These are phyloP conservation scores for Chytriomyces sp. DNA, from an alignment of 192 early-diverging fungal genomes.

Conservation along the genomic window DNA sequence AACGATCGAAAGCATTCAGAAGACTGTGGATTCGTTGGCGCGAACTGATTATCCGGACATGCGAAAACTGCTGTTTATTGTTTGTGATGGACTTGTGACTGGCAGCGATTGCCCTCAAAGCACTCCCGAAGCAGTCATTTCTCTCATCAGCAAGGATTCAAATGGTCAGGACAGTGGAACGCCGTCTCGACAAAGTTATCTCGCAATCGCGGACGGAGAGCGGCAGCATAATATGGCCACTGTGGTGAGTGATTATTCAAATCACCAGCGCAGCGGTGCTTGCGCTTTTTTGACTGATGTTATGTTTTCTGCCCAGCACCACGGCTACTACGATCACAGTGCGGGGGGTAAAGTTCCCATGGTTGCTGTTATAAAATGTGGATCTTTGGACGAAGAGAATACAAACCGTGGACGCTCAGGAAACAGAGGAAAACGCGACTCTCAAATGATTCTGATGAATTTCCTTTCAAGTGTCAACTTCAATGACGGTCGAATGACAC, in stretches of 20 bases:
- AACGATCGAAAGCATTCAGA: slow-evolving; percentile 55
- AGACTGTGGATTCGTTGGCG: slow-evolving; percentile 83
- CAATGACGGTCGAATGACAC: slow-evolving; percentile 85
- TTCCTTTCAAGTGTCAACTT: slow-evolving; percentile 82
- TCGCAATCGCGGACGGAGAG: slow-evolving; percentile 85
- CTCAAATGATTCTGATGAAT: slow-evolving; percentile 92
- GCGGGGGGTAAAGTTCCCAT: slow-evolving; percentile 46
- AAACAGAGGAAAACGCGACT: slow-evolving; percentile 90
- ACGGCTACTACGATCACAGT: slow-evolving; percentile 25
- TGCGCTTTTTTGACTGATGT: background rate
- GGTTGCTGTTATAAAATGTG: slow-evolving; percentile 56
- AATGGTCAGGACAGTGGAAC: slow-evolving; percentile 38
- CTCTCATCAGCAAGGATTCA: background rate
- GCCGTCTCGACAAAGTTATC: slow-evolving; percentile 49
- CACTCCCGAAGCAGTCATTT: slow-evolving; percentile 83
- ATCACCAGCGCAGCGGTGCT: background rate
- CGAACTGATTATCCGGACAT: slow-evolving; percentile 80
- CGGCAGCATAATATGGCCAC: slow-evolving; percentile 93
- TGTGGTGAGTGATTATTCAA: slow-evolving; percentile 49
- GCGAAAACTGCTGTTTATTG: slow-evolving; percentile 81
- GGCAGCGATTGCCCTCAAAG: slow-evolving; percentile 87
- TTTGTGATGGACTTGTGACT: slow-evolving; percentile 76
- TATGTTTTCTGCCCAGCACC: slow-evolving; percentile 5
- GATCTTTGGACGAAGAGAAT: slow-evolving; percentile 39
- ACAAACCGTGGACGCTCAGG: slow-evolving; percentile 52